These are phyloP conservation scores for Forsythia viridissima DNA, from an alignment of 257 asterid genomes.

Conservation along the genomic window DNA sequence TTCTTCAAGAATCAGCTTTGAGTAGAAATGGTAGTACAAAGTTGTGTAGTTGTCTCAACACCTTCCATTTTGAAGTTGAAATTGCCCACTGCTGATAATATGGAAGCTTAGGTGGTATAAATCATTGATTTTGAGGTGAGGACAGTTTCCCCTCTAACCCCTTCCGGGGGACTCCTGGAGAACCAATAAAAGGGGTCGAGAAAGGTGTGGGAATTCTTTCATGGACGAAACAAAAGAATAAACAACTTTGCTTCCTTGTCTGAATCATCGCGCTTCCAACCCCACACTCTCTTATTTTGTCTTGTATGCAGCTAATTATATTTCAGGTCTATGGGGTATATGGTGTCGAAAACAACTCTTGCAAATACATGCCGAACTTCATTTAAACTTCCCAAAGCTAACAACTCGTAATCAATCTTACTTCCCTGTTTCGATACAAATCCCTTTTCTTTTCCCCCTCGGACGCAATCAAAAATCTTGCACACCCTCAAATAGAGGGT, in stretches of 20 bases:
- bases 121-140: not conserved
- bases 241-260: not conserved
- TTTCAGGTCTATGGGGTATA: conserved; percentile 53
- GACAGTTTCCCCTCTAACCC: not conserved
- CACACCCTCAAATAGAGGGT: conserved; percentile 51
- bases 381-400: conserved; percentile 66
- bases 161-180: not conserved
- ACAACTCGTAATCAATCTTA: conserved; percentile 65
- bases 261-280: not conserved
- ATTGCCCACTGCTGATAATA: not conserved
- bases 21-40: not conserved
- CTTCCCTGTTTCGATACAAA: conserved; percentile 61
- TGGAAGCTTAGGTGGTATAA: too few relatives aligned
- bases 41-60: not conserved
- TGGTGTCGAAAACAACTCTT: conserved; percentile 81
- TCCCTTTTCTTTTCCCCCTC: conserved; percentile 48
- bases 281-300: not conserved
- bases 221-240: not conserved
- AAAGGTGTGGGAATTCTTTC: not conserved
- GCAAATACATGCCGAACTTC: conserved; percentile 91
- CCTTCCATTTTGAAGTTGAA: not conserved
- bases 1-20: not conserved
- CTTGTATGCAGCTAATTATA: conserved; percentile 5
- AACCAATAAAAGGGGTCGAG: not conserved
- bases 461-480: conserved; percentile 77